Evolutionary conservation across 345 rosid species (phyloP), one percentile per base, ranked within the genome.

Genomic region (Rhodomyrtus tomentosa): DNA sequence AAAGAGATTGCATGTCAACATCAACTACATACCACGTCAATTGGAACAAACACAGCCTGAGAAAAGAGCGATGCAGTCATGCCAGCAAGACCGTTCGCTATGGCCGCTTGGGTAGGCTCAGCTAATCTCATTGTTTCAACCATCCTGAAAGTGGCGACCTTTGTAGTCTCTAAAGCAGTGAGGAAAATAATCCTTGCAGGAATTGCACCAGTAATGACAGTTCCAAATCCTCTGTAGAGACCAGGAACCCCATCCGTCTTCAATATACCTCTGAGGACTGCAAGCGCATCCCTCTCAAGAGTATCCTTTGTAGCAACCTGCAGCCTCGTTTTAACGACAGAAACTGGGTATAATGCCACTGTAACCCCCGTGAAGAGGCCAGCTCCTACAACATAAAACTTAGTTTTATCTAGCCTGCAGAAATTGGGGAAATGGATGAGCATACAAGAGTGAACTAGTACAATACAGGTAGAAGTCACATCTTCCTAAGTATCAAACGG

Each of bases 331-430:
- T 97, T 97, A 40, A 97, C 89, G 25, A 97, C 98, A 54, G 98
- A 95, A 32, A 96, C 93, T 14, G 99, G 99, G 87, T 97, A 97
- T 45, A 97, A 82, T 84, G 95, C 98, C 72, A 96, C 95, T 1
- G 99, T 95, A 84, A 97, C 85, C 86, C 99, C 99, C 3, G 99
- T 95, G 91, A 97, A 97, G 84, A 97, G 91, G 24, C 99, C 99
- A 56, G 99, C 99, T 86, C 99, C 99, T 45, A 89, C 92, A 68
- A 93, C 93, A 86, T 95, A 97, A 89, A 97, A 95, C 91, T 93
- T 94, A 81, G 94, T 92, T 87, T 95, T 97, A 85, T 97, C 98
- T 83, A 97, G 99, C 93, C 99, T 97, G 92, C 89, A 92, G 36
- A 80, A 85, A 86, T 56, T 51, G 81, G 55, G 49, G n/a, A 42